Conservation (phyloP, 768 basidiomycete species). For the Tephrocybe sp. region DNA sequence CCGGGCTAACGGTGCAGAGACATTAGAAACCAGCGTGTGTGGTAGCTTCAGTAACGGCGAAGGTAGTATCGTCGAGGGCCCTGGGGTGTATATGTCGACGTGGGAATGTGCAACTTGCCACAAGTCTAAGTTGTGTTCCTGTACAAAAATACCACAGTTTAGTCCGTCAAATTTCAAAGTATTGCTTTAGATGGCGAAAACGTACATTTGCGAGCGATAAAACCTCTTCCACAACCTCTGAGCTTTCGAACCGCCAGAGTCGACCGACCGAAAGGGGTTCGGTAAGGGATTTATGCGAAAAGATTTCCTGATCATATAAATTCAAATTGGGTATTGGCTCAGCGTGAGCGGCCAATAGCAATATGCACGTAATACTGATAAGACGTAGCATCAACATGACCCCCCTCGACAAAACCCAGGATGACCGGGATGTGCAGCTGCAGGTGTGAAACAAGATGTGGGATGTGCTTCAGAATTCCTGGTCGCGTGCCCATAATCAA, state of each 20-base stretch:
- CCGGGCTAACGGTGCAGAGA: conserved; percentile 12
- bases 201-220: conserved; percentile 14
- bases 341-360: conserved; percentile 15
- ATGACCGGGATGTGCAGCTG: too few relatives aligned
- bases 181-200: neutral
- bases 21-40: conserved; percentile 12
- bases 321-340: conserved; percentile 5
- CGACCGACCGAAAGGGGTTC: conserved; percentile 13
- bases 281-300: conserved; percentile 3
- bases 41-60: conserved; percentile 15
- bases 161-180: conserved; percentile 4
- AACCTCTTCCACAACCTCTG: conserved; percentile 9
- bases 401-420: too few relatives aligned
- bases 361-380: conserved; percentile 13
- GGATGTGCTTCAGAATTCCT: neutral
- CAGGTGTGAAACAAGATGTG: neutral
- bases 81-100: conserved; percentile 46
- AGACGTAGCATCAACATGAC: conserved; percentile 9
- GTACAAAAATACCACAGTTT: neutral
- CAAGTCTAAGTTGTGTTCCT: conserved; percentile 49
- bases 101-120: conserved; percentile 48
- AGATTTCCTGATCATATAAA: conserved; percentile 8
- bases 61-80: conserved; percentile 4
- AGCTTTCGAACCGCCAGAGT: conserved; percentile 19
- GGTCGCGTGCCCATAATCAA: conserved; percentile 3